Conservation (phyloP, 352 stramenopile genomes). For the Globisporangium mamillatum region DNA sequence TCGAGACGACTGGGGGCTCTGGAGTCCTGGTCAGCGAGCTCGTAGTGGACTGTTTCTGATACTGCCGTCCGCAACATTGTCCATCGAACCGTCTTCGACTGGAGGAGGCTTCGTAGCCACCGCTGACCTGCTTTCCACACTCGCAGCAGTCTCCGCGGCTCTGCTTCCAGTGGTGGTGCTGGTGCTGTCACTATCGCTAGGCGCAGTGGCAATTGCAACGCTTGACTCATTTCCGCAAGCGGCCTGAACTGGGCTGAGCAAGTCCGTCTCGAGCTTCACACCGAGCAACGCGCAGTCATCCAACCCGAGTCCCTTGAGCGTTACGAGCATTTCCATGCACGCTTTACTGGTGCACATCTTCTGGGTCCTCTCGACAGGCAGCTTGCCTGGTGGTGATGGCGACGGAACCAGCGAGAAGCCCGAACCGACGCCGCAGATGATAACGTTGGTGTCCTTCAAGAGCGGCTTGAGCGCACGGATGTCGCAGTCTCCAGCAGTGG, state of each 20-base stretch:
- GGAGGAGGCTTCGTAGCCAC: neutral
- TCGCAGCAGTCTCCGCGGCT: neutral
- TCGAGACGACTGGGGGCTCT: neutral
- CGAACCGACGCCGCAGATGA: constrained; percentile 19
- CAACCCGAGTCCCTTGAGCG: constrained; percentile 19
- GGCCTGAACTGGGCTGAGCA: constrained; percentile 16
- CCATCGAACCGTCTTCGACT: neutral
- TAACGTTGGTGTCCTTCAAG: neutral
- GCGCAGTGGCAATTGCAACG: too few species aligned
- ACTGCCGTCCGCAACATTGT: neutral
- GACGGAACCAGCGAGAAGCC: constrained; percentile 18
- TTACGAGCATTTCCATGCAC: constrained; percentile 19
- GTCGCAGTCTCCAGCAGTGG: constrained; percentile 3
- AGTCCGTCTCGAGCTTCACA: constrained; percentile 20
- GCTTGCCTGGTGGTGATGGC: neutral
- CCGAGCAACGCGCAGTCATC: constrained; percentile 26
- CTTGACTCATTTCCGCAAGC: constrained; percentile 1
- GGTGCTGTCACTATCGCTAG: too few species aligned
- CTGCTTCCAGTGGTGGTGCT: neutral
- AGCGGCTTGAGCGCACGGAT: neutral
- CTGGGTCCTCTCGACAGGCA: constrained; percentile 6
- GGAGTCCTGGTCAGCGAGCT: neutral
- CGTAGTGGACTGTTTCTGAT: neutral
- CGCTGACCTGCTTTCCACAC: neutral
- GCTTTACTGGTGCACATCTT: constrained; percentile 23